Evolutionary conservation across 257 asterid species (phyloP), one percentile per base, ranked within the genome.

Genomic region (Vinca minor): DNA sequence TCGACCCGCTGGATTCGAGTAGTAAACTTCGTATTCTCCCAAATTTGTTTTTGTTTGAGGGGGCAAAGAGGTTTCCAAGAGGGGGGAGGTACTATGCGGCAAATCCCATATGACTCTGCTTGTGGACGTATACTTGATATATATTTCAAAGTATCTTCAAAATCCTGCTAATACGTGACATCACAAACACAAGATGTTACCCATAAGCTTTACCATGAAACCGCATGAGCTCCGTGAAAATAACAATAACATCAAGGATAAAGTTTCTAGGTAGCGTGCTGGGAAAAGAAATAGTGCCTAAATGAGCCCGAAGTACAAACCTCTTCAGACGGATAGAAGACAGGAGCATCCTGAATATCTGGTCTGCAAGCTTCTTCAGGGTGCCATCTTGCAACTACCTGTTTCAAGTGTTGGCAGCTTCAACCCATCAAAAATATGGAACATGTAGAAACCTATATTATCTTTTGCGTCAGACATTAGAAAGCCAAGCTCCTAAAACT

Each of bases 41-140:
- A 92, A 5, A 67, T 62, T 61, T 63, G 59, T 58, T 58, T 84
- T 71, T 85, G 96, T 79, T 75, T 85, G 39, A 92, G 79, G 71
- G 94, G 95, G 59, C 94, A 92, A 29, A 95, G 96, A 66, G 97
- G 95, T 79, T 77, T 87, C 98, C 97, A 92, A 28, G 97, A 85
- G 59, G 94, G 82, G 65, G 98, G 98, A 48, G 97, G 96, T 60
- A 92, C 96, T 63, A 92, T 89, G 71, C 98, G 98, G 79, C 98
- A 92, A 70, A 92, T 87, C 34, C 98, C 98, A 70, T 85, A 85
- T 17, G 66, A 58, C 82, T 92, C 96, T 42, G 97, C 98, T 77
- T 89, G 75, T 28, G 87, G 45, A 9, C 97, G 95, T 74, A 92
- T 87, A 57, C 91, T 92, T 64, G 91, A 82, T 63, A 92, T 85